Evolutionary conservation across 176 grass and related monocot species (phyloP).

Genomic region (Eragrostis nindensis): DNA sequence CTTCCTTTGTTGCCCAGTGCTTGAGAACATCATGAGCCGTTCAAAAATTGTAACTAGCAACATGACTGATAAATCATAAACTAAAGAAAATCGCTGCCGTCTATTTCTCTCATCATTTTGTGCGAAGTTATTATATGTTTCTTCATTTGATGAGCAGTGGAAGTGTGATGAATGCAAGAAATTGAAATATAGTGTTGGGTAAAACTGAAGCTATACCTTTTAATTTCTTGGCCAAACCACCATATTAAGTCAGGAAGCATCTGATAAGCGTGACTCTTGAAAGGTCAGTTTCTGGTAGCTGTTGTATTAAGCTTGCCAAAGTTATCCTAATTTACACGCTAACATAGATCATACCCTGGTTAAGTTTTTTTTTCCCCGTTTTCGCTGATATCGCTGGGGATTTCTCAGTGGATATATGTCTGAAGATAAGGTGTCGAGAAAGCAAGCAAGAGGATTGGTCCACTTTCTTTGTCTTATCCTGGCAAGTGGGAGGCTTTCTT

Average conservation of each 20-base stretch:
- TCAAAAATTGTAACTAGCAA: conserved; percentile 21
- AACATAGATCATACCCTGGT: conserved; percentile 22
- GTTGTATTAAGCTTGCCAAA: background rate
- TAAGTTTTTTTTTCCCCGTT: background rate
- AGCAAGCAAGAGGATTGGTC: conserved; percentile 34
- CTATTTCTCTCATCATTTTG: background rate
- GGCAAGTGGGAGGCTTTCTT: conserved; percentile 39
- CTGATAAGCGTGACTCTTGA: background rate
- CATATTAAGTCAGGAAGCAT: conserved; percentile 16
- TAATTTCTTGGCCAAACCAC: background rate
- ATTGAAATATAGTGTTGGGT: background rate
- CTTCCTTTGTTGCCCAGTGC: background rate
- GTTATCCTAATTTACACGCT: background rate
- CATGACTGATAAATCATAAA: conserved; percentile 17
- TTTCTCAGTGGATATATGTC: conserved; percentile 44
- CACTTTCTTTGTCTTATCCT: conserved; percentile 36
- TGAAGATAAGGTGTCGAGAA: conserved; percentile 46
- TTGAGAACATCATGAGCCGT: conserved; percentile 23
- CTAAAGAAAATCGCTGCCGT: background rate
- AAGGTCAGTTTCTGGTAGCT: conserved; percentile 24
- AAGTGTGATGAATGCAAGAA: background rate
- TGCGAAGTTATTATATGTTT: background rate
- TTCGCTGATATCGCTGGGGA: background rate
- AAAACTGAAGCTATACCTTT: background rate
- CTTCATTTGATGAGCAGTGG: background rate